Conservation (phyloP, 495 filamentous ascomycete genomes). For the Xylaria sp. region DNA sequence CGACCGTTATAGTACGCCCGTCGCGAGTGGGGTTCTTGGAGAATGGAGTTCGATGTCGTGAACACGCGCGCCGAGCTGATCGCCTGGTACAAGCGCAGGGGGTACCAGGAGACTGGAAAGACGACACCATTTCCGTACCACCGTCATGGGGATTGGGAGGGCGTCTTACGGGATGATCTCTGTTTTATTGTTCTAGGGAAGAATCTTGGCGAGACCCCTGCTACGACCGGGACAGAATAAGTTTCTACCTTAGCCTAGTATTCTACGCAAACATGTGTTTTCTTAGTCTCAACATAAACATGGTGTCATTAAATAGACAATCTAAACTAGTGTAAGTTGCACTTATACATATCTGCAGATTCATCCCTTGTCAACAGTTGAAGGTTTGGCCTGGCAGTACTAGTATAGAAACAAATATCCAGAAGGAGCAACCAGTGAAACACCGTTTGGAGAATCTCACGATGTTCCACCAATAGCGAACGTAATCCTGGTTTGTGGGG, state of each 20-base stretch:
- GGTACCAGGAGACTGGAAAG: constrained; percentile 51
- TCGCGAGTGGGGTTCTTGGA: constrained; percentile 39
- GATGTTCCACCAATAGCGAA: constrained; percentile 23
- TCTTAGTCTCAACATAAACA: not conserved
- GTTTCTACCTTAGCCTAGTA: not conserved
- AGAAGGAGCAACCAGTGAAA: not conserved
- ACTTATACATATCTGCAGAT: not conserved
- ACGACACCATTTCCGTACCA: constrained; percentile 47
- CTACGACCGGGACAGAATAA: not conserved
- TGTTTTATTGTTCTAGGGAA: constrained; percentile 49
- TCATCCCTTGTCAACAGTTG: not conserved
- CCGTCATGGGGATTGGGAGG: constrained; percentile 28
- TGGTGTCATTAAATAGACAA: not conserved
- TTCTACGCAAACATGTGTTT: not conserved
- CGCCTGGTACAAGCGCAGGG: constrained; percentile 53
- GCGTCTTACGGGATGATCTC: constrained; percentile 48
- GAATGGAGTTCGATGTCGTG: constrained; percentile 49
- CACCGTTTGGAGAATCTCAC: constrained; percentile 25
- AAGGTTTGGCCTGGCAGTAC: not conserved
- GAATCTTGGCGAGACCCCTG: constrained; percentile 19
- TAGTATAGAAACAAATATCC: not conserved
- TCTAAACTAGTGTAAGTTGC: not conserved
- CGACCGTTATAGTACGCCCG: too few species aligned
- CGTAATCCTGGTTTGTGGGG: not conserved
- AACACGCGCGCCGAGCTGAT: constrained; percentile 49